phyloP scores from a whole-genome alignment of 192 early-diverging fungal genomes.

The Chytriomyces hyalinus region DNA sequence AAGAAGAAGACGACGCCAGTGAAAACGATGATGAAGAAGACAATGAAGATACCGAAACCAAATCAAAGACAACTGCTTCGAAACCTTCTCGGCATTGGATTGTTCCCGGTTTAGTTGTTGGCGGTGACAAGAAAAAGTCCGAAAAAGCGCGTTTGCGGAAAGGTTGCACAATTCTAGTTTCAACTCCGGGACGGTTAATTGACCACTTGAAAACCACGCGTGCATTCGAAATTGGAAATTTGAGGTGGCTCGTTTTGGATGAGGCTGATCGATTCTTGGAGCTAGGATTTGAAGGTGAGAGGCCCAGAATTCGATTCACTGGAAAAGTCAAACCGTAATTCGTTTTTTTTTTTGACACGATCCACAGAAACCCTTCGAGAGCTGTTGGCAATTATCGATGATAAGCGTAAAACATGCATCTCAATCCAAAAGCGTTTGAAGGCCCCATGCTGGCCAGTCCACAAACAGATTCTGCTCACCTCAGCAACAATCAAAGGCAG shows the following conservation, averaged over 20 bases:
- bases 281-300: slow-evolving; percentile 76
- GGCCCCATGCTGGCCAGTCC: slow-evolving; percentile 46
- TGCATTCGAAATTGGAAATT: slow-evolving; percentile 79
- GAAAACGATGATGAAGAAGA: slow-evolving; percentile 79
- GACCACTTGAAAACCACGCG: slow-evolving; percentile 88
- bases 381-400: slow-evolving; percentile 48
- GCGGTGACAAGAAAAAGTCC: slow-evolving; percentile 87
- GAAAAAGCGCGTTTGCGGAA: slow-evolving; percentile 83
- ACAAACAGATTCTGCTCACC: slow-evolving; percentile 64
- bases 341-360: not conserved
- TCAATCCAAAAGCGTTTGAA: slow-evolving; percentile 25
- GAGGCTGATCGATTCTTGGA: slow-evolving; percentile 97
- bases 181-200: slow-evolving; percentile 94
- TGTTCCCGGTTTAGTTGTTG: slow-evolving; percentile 82
- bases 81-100: slow-evolving; percentile 72
- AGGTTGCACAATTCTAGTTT: slow-evolving; percentile 74
- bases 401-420: slow-evolving; percentile 30
- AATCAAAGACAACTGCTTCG: slow-evolving; percentile 35
- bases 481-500: slow-evolving; percentile 91
- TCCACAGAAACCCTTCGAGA: slow-evolving; percentile 45
- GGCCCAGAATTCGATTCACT: not conserved
- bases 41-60: slow-evolving; percentile 68
- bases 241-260: slow-evolving; percentile 96
- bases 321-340: not conserved
- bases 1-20: slow-evolving; percentile 81